phyloP scores from a whole-genome alignment of 1,284 basidiomycete genomes.

The Malassezia slooffiae region DNA sequence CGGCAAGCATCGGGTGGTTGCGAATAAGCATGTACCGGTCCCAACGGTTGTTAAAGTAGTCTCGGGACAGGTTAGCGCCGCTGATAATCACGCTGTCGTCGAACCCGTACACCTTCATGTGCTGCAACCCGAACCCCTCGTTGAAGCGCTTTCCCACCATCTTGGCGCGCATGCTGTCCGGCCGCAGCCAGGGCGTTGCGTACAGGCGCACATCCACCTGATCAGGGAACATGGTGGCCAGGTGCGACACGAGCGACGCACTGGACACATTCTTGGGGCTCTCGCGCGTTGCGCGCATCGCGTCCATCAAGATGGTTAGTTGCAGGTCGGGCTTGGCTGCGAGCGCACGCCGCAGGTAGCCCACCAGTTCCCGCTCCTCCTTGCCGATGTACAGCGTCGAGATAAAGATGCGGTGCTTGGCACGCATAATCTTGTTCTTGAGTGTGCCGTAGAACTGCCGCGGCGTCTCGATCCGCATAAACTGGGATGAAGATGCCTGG shows the following conservation, averaged over 20 bases:
- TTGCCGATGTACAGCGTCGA: conserved; percentile 37
- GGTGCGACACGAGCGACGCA: conserved; percentile 40
- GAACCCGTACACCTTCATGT: conserved; percentile 86
- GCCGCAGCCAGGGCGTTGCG: conserved; percentile 63
- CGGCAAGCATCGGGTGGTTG: conserved; percentile 57
- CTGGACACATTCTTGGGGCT: conserved; percentile 52
- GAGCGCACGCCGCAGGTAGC: conserved; percentile 20
- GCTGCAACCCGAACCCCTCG: conserved; percentile 97
- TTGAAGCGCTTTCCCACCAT: conserved; percentile 84
- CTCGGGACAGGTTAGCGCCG: conserved; percentile 86
- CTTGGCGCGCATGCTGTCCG: conserved; percentile 50
- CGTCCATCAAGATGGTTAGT: conserved; percentile 69
- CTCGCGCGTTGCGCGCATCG: conserved; percentile 80
- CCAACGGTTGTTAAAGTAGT: conserved; percentile 89
- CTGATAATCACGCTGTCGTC: conserved; percentile 86
- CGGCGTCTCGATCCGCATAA: conserved; percentile 11
- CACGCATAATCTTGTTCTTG: conserved; percentile 14
- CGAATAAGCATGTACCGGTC: conserved; percentile 79
- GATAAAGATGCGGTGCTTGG: conserved; percentile 29
- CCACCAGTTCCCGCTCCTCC: conserved; percentile 27
- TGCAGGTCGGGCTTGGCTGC: conserved; percentile 55
- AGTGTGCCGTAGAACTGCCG: conserved; percentile 16
- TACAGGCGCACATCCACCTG: conserved; percentile 65
- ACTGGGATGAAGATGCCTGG: background rate
- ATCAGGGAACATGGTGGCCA: conserved; percentile 53